Evolutionary conservation across 163 green algal species (phyloP).

Genomic region (Chlamydomonas reinhardtii): DNA sequence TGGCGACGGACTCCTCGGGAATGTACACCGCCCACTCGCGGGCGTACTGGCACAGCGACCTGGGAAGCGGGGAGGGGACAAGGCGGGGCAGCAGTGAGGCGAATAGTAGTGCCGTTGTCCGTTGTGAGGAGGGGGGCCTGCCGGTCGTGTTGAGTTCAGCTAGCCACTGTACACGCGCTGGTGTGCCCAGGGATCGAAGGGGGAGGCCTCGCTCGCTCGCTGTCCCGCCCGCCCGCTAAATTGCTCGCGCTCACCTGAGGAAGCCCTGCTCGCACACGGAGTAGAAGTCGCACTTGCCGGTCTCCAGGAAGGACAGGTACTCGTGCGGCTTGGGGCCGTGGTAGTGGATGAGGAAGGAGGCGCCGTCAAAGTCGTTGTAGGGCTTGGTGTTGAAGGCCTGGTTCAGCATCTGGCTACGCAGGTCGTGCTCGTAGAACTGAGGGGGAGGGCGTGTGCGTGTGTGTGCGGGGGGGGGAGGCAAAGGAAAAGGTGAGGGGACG

Average conservation of each 20-base stretch:
- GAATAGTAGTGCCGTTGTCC: too few species aligned
- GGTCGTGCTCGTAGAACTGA: conserved; percentile 53
- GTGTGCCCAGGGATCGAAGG: neutral
- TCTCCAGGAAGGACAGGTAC: conserved; percentile 45
- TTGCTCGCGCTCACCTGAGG: conserved; percentile 4
- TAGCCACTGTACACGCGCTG: too few species aligned
- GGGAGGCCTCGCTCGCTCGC: neutral
- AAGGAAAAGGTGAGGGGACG: too few species aligned
- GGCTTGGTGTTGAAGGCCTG: conserved; percentile 66
- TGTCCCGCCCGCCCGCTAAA: too few species aligned
- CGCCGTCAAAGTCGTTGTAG: conserved; percentile 53
- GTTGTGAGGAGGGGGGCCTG: too few species aligned
- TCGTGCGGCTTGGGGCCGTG: conserved; percentile 59
- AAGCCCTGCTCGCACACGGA: conserved; percentile 49
- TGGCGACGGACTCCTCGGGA: conserved; percentile 11
- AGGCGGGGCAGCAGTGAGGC: too few species aligned
- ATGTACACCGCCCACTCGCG: conserved; percentile 39
- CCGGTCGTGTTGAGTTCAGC: too few species aligned
- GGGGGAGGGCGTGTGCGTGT: too few species aligned
- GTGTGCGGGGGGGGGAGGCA: too few species aligned
- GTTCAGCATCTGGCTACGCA: conserved; percentile 48
- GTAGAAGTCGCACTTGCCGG: conserved; percentile 49
- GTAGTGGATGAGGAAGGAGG: conserved; percentile 45
- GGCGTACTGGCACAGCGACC: conserved; percentile 42
- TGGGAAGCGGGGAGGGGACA: neutral